Evolutionary conservation across 129 eudicot genomes (phyloP).

Genomic region (Flaveria robusta): DNA sequence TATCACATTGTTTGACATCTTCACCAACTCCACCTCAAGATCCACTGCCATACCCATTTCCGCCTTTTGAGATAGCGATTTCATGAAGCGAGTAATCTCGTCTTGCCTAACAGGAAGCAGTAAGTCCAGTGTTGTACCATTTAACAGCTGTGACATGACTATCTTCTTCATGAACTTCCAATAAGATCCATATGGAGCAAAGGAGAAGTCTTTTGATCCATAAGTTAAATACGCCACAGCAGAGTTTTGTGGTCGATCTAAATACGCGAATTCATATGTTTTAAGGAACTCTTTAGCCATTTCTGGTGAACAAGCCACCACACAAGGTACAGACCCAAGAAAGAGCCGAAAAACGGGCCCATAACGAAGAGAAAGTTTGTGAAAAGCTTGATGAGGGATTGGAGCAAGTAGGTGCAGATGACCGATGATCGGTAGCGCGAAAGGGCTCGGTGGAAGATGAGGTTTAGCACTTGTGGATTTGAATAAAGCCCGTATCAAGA

Average conservation of each 20-base stretch:
- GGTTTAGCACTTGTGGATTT: constrained; percentile 20
- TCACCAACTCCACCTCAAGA: constrained; percentile 39
- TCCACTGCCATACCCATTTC: constrained; percentile 31
- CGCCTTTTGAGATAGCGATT: constrained; percentile 25
- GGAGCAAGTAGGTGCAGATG: constrained; percentile 54
- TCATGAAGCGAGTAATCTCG: constrained; percentile 38
- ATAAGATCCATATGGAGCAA: constrained; percentile 43
- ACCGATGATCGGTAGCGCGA: constrained; percentile 50
- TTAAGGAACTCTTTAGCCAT: constrained; percentile 47
- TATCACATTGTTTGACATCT: constrained; percentile 51
- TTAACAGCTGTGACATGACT: constrained; percentile 51
- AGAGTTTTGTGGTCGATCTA: constrained; percentile 44
- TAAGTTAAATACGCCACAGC: constrained; percentile 23
- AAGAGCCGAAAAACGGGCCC: constrained; percentile 42
- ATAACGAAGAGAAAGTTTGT: constrained; percentile 41
- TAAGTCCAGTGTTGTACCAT: constrained; percentile 37
- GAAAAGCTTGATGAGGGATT: constrained; percentile 39
- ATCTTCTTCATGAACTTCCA: constrained; percentile 60
- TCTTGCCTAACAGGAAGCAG: constrained; percentile 38
- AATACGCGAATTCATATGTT: constrained; percentile 40
- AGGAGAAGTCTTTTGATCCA: constrained; percentile 28
- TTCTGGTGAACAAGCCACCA: constrained; percentile 43
- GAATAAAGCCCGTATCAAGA: constrained; percentile 17
- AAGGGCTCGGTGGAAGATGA: constrained; percentile 48
- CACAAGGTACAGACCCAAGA: constrained; percentile 38